Evolutionary conservation across 129 eudicot species (phyloP), one percentile per base, ranked within the genome.

Genomic region (Flaveria brownii): DNA sequence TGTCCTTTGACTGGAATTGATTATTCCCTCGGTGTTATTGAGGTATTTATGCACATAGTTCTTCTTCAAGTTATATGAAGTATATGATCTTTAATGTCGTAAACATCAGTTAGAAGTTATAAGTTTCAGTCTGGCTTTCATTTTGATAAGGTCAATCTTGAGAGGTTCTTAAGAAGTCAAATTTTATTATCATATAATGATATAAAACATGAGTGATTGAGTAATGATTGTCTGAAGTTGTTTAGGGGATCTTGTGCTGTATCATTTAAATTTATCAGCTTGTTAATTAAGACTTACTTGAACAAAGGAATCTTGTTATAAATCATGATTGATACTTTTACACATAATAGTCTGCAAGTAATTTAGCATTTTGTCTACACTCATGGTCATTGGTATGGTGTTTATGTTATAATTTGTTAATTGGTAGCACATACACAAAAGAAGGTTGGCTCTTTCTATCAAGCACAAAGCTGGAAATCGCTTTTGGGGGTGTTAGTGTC

Each of bases 1-100:
- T 89, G 96, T 50, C 85, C 78, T 4, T 23, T 80, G 42, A 49
- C 59, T 68, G 82, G 79, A 81, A 42, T 77, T 59, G 74, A 68
- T 49, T 56, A 64, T 52, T 68, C 79, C 69, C 41, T 77, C 16
- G 74, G 83, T 75, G 46, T 87, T 56, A 80, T 87, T 85, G 89
- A 89, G 96, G 96, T 89, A 84, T 56, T 55, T 65, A 25, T 42
- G 20, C 64, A 18, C 72, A 4, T 3, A 30, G 36, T 30, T 30
- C 36, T 30, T 30, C 36, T 30, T 30, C 36, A 30, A 73, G 56
- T 72, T 56, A 22, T 9, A 49, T 63, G 10, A 33, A 23, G 13
- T 77, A 26, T 71, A 11, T 63, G 60, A 64, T 76, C 13, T 61
- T 61, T 16, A 2, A 23, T 62, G 68, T 14, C 11, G 15, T 9